Conservation (phyloP, 805 yeast species). For the Deakozyma indianensis region DNA sequence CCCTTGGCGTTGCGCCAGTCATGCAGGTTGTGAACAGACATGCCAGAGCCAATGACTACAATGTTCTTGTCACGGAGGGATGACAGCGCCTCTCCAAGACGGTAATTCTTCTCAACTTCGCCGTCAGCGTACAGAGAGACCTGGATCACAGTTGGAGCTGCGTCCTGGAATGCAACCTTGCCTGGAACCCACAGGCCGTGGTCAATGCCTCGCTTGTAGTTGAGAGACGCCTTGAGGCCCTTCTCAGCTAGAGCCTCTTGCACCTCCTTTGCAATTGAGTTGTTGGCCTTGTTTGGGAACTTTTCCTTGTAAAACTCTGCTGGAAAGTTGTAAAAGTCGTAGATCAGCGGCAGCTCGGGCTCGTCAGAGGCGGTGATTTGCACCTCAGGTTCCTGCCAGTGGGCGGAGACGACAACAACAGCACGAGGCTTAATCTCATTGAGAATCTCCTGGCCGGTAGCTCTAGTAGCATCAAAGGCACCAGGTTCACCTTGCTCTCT, state of each 20-base stretch:
- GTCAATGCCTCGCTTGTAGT: constrained; percentile 48
- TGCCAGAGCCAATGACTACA: constrained; percentile 52
- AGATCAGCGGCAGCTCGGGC: constrained; percentile 27
- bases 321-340: constrained; percentile 70
- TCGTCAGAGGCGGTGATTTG: constrained; percentile 6
- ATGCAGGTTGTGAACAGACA: constrained; percentile 63
- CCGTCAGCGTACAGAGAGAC: constrained; percentile 24
- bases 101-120: constrained; percentile 28
- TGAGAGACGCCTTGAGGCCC: constrained; percentile 31
- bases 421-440: constrained; percentile 41
- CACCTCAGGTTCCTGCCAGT: constrained; percentile 40
- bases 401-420: constrained; percentile 57
- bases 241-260: constrained; percentile 24
- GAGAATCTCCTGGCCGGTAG: constrained; percentile 38
- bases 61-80: constrained; percentile 39
- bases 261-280: constrained; percentile 30
- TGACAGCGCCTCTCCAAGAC: constrained; percentile 42
- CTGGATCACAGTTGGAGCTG: constrained; percentile 24
- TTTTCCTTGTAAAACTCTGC: constrained; percentile 43
- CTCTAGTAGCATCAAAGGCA: constrained; percentile 38
- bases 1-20: constrained; percentile 20
- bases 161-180: constrained; percentile 47
- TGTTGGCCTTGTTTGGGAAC: constrained; percentile 38
- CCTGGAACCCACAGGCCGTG: constrained; percentile 79
- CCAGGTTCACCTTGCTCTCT: constrained; percentile 37